Percentiles rank a stretch among this genome's conserved stretches.
These are phyloP conservation scores for Fusarium sp. DNA, from an alignment of 2,329 filamentous ascomycete genomes.

Conservation along the genomic window DNA sequence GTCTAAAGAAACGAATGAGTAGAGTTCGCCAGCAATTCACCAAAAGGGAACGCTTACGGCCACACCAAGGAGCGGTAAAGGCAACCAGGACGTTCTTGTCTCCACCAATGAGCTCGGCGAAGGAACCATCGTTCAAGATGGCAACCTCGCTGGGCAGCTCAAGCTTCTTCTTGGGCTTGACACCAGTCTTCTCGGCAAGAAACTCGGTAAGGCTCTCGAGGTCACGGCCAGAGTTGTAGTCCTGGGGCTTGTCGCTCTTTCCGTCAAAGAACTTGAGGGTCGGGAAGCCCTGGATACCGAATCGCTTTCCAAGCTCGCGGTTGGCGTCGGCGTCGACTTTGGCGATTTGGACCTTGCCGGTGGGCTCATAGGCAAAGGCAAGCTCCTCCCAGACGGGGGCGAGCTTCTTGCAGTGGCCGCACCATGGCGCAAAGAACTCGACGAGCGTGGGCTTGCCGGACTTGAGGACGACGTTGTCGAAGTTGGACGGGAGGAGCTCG, in stretches of 20 bases:
- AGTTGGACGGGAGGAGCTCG: conserved; percentile 90
- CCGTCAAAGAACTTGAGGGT: conserved; percentile 99
- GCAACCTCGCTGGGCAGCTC: conserved; percentile 80
- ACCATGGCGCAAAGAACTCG: conserved; percentile 99
- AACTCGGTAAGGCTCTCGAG: conserved; percentile 86
- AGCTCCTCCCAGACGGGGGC: conserved; percentile 96
- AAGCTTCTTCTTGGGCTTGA: conserved; percentile 82
- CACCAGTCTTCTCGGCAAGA: conserved; percentile 86
- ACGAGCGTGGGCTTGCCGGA: conserved; percentile 96
- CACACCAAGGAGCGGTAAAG: conserved; percentile 98
- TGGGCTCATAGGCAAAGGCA: conserved; percentile 77
- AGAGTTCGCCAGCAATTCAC: background rate
- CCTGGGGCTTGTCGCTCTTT: conserved; percentile 84
- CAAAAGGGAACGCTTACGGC: conserved; percentile 74
- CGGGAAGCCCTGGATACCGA: conserved; percentile 93
- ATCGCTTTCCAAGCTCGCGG: conserved; percentile 84
- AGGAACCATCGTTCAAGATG: conserved; percentile 83
- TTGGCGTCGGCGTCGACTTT: conserved; percentile 97
- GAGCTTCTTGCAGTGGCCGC: conserved; percentile 98
- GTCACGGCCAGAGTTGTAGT: conserved; percentile 90
- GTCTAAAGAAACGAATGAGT: conserved; percentile 67
- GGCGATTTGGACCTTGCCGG: conserved; percentile 83
- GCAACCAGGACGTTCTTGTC: conserved; percentile 94
- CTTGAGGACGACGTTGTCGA: conserved; percentile 88
- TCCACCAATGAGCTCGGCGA: conserved; percentile 80